Evolutionary conservation across 257 asterid genomes (phyloP).

Genomic region (Nemophila menziesii): DNA sequence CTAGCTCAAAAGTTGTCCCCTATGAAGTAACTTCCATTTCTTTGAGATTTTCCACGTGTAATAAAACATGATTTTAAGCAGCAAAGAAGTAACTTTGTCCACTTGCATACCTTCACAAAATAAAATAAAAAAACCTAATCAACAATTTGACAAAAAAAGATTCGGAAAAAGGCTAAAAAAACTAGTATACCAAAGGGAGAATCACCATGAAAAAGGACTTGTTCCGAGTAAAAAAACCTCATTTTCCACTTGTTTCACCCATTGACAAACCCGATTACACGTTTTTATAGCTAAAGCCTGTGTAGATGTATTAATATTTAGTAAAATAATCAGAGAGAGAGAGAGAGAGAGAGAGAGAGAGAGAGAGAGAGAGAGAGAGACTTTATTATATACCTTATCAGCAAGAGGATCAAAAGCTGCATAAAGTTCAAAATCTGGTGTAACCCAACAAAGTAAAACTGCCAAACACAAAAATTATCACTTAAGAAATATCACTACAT

Average conservation of each 20-base stretch:
- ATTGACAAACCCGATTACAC: constrained; percentile 87
- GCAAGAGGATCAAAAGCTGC: constrained; percentile 99
- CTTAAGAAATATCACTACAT: not conserved
- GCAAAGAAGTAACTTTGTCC: constrained; percentile 2
- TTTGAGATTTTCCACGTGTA: too few species aligned
- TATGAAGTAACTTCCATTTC: too few species aligned
- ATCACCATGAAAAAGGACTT: constrained; percentile 90
- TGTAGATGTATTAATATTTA: constrained; percentile 2
- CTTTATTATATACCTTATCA: constrained; percentile 66
- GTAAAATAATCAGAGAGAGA: not conserved
- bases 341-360: not conserved
- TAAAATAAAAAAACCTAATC: not conserved
- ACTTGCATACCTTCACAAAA: constrained; percentile 2
- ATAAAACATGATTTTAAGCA: not conserved
- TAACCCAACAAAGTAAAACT: constrained; percentile 97
- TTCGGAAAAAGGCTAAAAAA: not conserved
- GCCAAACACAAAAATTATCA: constrained; percentile 14
- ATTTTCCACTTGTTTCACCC: constrained; percentile 91
- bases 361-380: not conserved
- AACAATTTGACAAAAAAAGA: not conserved
- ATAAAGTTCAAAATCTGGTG: constrained; percentile 90
- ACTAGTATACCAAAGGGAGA: not conserved
- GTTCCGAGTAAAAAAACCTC: constrained; percentile 83
- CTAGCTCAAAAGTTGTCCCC: too few species aligned
- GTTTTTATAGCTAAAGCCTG: constrained; percentile 92